These are phyloP conservation scores for Xylaria longipes DNA, from an alignment of 495 filamentous ascomycete species.

Conservation along the genomic window DNA sequence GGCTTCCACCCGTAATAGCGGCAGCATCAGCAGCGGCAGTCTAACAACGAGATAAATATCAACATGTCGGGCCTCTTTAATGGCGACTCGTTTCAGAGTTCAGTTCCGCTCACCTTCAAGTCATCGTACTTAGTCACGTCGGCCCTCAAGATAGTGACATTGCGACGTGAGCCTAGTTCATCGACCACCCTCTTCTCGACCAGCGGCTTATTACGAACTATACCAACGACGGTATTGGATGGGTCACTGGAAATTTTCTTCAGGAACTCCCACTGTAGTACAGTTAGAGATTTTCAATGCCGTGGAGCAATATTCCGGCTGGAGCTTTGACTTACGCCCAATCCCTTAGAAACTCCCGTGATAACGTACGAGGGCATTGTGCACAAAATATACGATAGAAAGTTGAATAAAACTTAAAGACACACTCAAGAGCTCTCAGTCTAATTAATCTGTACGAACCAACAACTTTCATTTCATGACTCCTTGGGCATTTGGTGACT, in stretches of 20 bases:
- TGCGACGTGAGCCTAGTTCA: constrained; percentile 36
- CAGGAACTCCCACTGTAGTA: constrained; percentile 36
- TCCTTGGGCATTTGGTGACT: neutral
- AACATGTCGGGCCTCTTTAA: neutral
- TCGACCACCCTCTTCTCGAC: constrained; percentile 38
- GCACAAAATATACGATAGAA: neutral
- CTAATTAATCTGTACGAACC: neutral
- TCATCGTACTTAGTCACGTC: constrained; percentile 49
- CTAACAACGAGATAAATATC: constrained; percentile 14
- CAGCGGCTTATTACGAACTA: constrained; percentile 44
- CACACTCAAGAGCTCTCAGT: neutral
- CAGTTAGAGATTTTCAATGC: neutral
- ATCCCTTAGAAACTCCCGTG: constrained; percentile 14
- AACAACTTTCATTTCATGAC: neutral
- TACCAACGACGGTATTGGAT: constrained; percentile 40
- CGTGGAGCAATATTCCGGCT: too few relatives aligned
- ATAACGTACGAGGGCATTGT: constrained; percentile 13
- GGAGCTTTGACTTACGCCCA: constrained; percentile 1
- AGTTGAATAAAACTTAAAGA: neutral
- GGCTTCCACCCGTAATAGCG: constrained; percentile 47
- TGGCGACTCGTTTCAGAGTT: neutral
- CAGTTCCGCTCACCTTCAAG: constrained; percentile 37
- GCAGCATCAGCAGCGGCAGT: constrained; percentile 38
- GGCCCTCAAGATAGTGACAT: constrained; percentile 50
- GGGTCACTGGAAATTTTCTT: constrained; percentile 37